Percentiles rank a stretch among this genome's conserved stretches.
Conservation (phyloP, 306 rosid species). For the Parietaria judaica region DNA sequence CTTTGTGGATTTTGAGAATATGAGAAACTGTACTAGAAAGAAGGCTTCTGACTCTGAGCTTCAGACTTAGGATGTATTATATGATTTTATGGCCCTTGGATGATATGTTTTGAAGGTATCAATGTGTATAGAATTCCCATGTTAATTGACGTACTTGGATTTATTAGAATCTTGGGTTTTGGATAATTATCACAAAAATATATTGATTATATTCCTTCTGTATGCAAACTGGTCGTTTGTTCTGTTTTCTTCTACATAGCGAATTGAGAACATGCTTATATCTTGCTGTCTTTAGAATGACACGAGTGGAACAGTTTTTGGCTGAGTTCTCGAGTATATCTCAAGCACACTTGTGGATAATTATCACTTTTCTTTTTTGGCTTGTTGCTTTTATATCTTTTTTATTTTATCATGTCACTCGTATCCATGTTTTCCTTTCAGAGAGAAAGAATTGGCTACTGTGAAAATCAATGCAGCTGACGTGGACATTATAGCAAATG, state of each 20-base stretch:
- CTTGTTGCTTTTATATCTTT: too few relatives aligned
- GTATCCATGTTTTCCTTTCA: constrained; percentile 17
- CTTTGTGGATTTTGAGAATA: too few relatives aligned
- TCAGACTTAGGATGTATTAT: not conserved
- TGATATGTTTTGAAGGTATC: not conserved
- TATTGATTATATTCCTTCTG: not conserved
- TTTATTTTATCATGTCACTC: too few relatives aligned
- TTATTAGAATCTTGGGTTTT: not conserved
- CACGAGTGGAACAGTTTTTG: not conserved
- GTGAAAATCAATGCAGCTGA: constrained; percentile 82
- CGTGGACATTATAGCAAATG: constrained; percentile 81
- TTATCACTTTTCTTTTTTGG: too few relatives aligned
- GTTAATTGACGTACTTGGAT: constrained; percentile 4
- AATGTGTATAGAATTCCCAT: not conserved
- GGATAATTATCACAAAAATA: not conserved
- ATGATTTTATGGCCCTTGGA: not conserved
- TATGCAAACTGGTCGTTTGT: not conserved
- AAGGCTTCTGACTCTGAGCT: not conserved
- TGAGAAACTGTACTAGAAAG: too few relatives aligned
- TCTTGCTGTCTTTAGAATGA: not conserved
- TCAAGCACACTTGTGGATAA: too few relatives aligned
- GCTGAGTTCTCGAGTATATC: not conserved
- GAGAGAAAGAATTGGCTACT: constrained; percentile 90
- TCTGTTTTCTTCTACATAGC: not conserved
- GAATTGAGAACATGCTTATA: not conserved